phyloP scores from a whole-genome alignment of 805 yeast genomes.

The Wickerhamomyces alni region DNA sequence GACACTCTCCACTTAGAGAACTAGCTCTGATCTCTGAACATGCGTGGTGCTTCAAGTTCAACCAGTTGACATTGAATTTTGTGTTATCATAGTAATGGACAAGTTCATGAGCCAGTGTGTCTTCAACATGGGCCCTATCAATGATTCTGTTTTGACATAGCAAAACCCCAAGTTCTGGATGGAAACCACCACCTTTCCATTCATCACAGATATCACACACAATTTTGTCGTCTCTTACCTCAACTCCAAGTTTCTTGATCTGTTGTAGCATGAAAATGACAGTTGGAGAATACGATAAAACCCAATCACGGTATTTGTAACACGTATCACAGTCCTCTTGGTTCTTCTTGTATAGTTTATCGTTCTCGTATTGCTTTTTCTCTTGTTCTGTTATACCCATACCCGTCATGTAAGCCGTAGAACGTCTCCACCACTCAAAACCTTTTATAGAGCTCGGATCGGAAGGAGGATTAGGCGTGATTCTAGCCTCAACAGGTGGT shows the following conservation, averaged over 20 bases:
- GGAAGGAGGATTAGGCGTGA: conserved; percentile 9
- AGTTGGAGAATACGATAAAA: conserved; percentile 73
- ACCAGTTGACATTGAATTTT: conserved; percentile 83
- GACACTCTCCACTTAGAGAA: conserved; percentile 89
- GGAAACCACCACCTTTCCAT: conserved; percentile 84
- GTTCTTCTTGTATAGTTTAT: conserved; percentile 36
- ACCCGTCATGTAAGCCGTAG: conserved; percentile 66
- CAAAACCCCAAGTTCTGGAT: conserved; percentile 82
- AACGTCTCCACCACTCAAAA: conserved; percentile 79
- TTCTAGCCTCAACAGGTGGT: conserved; percentile 2
- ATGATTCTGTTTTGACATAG: conserved; percentile 72
- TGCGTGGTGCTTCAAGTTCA: conserved; percentile 85
- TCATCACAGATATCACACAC: conserved; percentile 83
- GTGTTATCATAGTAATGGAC: conserved; percentile 90
- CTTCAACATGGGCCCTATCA: conserved; percentile 79
- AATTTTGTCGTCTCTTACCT: conserved; percentile 45
- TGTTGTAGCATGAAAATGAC: conserved; percentile 85
- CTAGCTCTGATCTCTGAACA: conserved; percentile 96
- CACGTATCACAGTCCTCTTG: conserved; percentile 61
- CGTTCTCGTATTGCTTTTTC: conserved; percentile 50
- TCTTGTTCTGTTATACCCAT: conserved; percentile 53
- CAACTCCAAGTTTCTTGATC: conserved; percentile 54
- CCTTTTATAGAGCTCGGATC: conserved; percentile 28
- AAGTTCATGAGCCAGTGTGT: conserved; percentile 86
- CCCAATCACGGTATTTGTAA: conserved; percentile 73